Base-by-base conservation (phyloP, 1,139 yeast genomes). In the Komagataea norvegica region DNA sequence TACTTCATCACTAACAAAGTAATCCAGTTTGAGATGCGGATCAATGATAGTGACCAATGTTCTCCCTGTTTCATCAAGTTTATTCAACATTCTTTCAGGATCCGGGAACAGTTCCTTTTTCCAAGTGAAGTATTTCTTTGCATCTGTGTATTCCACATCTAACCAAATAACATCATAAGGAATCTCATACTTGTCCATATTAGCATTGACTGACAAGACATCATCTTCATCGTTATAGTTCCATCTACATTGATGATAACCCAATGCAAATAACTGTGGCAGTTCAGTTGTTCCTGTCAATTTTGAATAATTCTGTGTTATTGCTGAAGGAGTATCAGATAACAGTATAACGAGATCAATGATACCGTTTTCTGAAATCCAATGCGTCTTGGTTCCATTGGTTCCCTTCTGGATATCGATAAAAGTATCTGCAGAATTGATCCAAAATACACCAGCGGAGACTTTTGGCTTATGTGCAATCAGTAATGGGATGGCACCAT, bases 171-270 rank as follows among this genome's bases (percentile, higher is more conserved):
- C 79, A 57, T 91, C 99, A 56, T 80, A 85, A 3, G 98, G 97
- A 43, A 93, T 80, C 35, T 68, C 73, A 52, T 74, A 59, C 45
- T 73, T 68, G 59, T 91, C 97, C 70, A 93, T 82, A 44, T 76
- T 70, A 4, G 68, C 57, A 47, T 74, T 73, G 19, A 91, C 82
- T 7, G 72, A 78, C 28, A 87, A 61, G 1, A 91, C 91, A 60
- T 91, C 98, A 9, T 71, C 71, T 54, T 85, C 89, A 48, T 84
- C 88, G 54, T 87, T 86, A 63, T 91, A 91, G 60, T 91, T 93
- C 98, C 98, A 91, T 53, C 98, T 72, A 58, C 96, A 91, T 60
- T 89, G 97, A 56, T 91, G 98, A 55, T 91, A 86, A 0, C 95
- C 98, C 25, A 88, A 62, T 0, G 96, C 69, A 51, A 88, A 84